A percentile compares a stretch with the other conserved stretches of the same genome.
Evolutionary conservation across 1,284 basidiomycete genomes (phyloP).

Genomic region (Lignosus rhinocerotis): DNA sequence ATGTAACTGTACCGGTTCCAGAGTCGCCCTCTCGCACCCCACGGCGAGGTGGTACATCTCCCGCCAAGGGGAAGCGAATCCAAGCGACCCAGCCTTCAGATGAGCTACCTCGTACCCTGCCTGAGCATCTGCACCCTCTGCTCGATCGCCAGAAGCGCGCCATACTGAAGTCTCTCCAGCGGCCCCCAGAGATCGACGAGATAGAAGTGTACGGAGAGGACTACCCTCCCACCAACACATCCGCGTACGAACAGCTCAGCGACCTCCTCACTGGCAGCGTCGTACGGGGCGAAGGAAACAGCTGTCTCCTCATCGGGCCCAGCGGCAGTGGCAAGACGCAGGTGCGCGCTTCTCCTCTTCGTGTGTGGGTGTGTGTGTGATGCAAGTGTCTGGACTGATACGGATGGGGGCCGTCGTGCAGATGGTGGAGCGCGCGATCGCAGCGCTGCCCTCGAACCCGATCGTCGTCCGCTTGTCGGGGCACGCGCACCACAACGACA

Average conservation of each 20-base stretch:
- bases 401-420: constrained; percentile 27
- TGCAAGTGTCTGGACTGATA: constrained; percentile 4
- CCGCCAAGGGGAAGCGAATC: constrained; percentile 30
- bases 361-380: background rate
- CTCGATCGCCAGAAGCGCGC: constrained; percentile 58
- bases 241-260: constrained; percentile 54
- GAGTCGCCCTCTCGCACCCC: constrained; percentile 14
- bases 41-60: constrained; percentile 20
- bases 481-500: constrained; percentile 80
- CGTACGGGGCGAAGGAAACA: constrained; percentile 84
- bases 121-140: constrained; percentile 42
- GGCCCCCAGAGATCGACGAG: constrained; percentile 26
- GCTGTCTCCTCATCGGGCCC: constrained; percentile 82
- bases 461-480: constrained; percentile 86
- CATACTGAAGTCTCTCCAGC: constrained; percentile 51
- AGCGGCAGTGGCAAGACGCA: constrained; percentile 82
- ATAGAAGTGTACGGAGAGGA: constrained; percentile 32
- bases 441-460: constrained; percentile 46
- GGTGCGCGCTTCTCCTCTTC: constrained; percentile 47
- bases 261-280: constrained; percentile 74
- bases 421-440: constrained; percentile 61
- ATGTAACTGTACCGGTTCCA: background rate
- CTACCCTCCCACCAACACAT: constrained; percentile 45
- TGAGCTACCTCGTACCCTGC: constrained; percentile 30
- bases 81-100: constrained; percentile 23